Evolutionary conservation across 371 early-diverging fungal species (phyloP).

Genomic region (Capillidium heterosporum): DNA sequence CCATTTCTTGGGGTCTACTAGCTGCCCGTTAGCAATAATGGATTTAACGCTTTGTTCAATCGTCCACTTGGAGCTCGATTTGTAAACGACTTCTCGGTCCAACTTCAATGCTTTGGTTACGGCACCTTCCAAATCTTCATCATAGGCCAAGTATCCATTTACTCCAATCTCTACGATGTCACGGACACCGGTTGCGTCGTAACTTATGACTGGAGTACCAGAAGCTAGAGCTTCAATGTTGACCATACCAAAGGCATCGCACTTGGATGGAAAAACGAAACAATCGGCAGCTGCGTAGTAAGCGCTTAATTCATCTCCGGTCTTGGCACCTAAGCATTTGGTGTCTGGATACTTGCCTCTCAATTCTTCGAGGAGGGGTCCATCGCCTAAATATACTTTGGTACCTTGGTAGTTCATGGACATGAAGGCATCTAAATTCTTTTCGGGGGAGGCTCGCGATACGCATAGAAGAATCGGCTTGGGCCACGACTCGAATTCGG

Average conservation of each 20-base stretch:
- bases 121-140: background rate
- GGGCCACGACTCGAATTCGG: background rate
- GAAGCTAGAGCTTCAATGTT: background rate
- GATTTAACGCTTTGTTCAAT: background rate
- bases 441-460: background rate
- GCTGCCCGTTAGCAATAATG: background rate
- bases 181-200: background rate
- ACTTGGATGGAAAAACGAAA: background rate
- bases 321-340: background rate
- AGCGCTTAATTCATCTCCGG: background rate
- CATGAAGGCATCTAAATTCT: background rate
- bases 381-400: background rate
- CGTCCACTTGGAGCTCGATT: background rate
- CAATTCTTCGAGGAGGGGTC: background rate
- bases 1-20: too few relatives aligned
- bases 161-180: background rate
- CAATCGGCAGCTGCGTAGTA: background rate
- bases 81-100: background rate
- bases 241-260: background rate
- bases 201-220: background rate
- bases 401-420: background rate
- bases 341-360: background rate
- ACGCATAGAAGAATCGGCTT: background rate
- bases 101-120: background rate
- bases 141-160: background rate